A percentile compares a stretch with the other conserved stretches of the same genome.
These are phyloP conservation scores for Rhodotorula sp. DNA, from an alignment of 1,284 basidiomycete genomes.

Conservation along the genomic window DNA sequence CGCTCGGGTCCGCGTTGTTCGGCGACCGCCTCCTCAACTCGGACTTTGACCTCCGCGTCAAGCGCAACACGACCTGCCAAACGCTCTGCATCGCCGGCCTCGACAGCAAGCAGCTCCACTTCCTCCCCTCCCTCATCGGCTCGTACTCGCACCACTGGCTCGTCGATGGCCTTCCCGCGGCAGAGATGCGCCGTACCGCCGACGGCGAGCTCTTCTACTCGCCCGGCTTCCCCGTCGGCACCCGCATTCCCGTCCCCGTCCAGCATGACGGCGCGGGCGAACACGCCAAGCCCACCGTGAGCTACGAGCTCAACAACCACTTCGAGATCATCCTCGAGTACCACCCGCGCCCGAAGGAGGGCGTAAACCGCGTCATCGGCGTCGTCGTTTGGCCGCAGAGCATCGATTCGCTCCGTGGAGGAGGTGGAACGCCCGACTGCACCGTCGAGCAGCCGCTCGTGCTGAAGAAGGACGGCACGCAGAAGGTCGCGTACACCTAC, in stretches of 20 bases:
- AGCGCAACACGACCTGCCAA: conserved; percentile 71
- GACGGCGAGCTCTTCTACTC: conserved; percentile 77
- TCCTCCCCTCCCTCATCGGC: conserved; percentile 86
- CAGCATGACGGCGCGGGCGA: conserved; percentile 13
- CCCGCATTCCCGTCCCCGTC: not conserved
- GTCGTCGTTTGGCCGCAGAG: conserved; percentile 79
- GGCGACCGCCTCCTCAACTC: conserved; percentile 94
- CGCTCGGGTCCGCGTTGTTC: conserved; percentile 88
- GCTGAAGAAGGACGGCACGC: conserved; percentile 54
- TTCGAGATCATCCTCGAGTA: conserved; percentile 85
- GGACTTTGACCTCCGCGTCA: conserved; percentile 80
- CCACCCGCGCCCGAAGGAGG: conserved; percentile 70
- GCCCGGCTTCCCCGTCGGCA: conserved; percentile 53
- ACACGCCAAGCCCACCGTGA: conserved; percentile 57
- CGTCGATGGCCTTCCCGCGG: conserved; percentile 88
- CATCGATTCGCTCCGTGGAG: conserved; percentile 28
- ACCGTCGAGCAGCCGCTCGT: conserved; percentile 55
- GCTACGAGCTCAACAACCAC: conserved; percentile 80
- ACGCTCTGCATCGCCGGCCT: conserved; percentile 71
- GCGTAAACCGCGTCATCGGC: conserved; percentile 72
- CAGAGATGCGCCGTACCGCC: conserved; percentile 69
- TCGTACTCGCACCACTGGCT: conserved; percentile 96
- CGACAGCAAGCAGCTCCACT: conserved; percentile 71
- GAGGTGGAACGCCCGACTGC: conserved; percentile 24
- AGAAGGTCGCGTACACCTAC: conserved; percentile 85